A percentile compares a stretch with the other conserved stretches of the same genome.
phyloP scores from a whole-genome alignment of 2,329 filamentous ascomycete species.

The Esteya vermicola region DNA sequence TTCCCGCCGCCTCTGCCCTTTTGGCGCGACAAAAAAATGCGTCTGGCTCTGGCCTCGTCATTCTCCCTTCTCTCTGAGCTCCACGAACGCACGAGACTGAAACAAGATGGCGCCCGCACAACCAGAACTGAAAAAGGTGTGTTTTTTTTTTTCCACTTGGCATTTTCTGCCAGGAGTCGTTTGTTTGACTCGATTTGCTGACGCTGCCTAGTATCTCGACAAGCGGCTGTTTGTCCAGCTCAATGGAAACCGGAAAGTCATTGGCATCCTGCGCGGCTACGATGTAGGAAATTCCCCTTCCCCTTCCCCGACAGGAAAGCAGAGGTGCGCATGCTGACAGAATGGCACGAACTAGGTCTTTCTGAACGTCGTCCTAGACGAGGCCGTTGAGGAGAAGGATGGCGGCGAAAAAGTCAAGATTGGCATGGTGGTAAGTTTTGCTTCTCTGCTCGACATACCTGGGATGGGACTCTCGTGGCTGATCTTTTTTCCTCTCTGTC shows the following conservation, averaged over 20 bases:
- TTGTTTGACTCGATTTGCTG: background rate
- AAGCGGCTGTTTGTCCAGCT: conserved; percentile 96
- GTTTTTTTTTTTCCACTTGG: no score
- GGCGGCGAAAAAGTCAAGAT: conserved; percentile 81
- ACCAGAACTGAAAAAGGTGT: conserved; percentile 98
- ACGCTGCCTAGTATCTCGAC: conserved; percentile 70
- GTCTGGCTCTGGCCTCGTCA: no score
- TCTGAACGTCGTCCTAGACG: conserved; percentile 94
- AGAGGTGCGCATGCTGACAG: no score
- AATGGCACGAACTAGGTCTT: conserved; percentile 53
- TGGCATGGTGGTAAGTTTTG: conserved; percentile 68
- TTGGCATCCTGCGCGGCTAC: conserved; percentile 86
- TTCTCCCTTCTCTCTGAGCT: no score
- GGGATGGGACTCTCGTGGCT: no score
- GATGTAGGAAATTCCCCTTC: conserved; percentile 61
- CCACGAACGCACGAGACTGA: no score
- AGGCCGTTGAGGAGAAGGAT: conserved; percentile 90
- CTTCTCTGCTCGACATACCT: no score
- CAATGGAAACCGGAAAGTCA: conserved; percentile 94
- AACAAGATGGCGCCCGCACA: conserved; percentile 91
- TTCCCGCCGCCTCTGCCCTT: no score
- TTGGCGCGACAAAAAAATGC: background rate
- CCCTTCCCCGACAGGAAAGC: no score
- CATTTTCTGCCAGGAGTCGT: conserved; percentile 7
- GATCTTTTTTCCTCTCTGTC: background rate